Percentiles rank a stretch among this genome's conserved stretches.
Conservation (phyloP, 2,329 filamentous ascomycete genomes). For the Acrocalymma vagum region DNA sequence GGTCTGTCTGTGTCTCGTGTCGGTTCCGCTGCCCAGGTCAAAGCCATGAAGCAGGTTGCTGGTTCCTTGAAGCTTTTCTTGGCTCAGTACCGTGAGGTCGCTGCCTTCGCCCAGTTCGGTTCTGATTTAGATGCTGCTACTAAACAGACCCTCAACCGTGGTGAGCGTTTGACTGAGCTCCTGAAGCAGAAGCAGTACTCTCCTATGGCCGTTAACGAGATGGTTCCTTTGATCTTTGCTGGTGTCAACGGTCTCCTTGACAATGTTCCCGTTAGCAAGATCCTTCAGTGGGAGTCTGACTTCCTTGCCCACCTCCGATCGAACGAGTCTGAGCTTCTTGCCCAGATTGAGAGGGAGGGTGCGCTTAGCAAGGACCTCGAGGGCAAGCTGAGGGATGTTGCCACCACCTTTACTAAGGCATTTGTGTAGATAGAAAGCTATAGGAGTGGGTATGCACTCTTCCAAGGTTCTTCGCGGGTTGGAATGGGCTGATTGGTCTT, state of each 20-base stretch:
- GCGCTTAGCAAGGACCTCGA: constrained; percentile 94
- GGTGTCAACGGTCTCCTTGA: constrained; percentile 99
- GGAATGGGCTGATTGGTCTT: constrained; percentile 49
- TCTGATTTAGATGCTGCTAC: constrained; percentile 98
- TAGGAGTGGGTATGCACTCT: constrained; percentile 49
- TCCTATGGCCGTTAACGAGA: constrained; percentile 98
- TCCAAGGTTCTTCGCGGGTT: constrained; percentile 42
- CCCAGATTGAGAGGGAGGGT: constrained; percentile 94
- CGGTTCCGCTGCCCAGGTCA: constrained; percentile 98
- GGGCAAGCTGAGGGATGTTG: constrained; percentile 79
- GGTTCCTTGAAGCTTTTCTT: constrained; percentile 99
- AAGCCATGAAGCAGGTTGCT: constrained; percentile 99
- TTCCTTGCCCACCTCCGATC: constrained; percentile 91
- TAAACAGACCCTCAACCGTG: constrained; percentile 97
- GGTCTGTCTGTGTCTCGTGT: constrained; percentile 99
- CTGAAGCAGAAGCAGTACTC: constrained; percentile 99
- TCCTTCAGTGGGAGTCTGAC: constrained; percentile 92
- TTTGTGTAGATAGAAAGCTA: constrained; percentile 64
- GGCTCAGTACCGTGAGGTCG: constrained; percentile 99
- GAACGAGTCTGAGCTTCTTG: constrained; percentile 85
- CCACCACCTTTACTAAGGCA: constrained; percentile 88
- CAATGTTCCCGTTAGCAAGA: constrained; percentile 85
- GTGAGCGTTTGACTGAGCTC: constrained; percentile 98
- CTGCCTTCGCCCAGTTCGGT: constrained; percentile 99
- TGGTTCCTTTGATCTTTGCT: constrained; percentile 99